Percentiles rank a stretch among this genome's conserved stretches.
These are phyloP conservation scores for Bathelium albidoporum DNA, from an alignment of 495 filamentous ascomycete genomes.

Conservation along the genomic window DNA sequence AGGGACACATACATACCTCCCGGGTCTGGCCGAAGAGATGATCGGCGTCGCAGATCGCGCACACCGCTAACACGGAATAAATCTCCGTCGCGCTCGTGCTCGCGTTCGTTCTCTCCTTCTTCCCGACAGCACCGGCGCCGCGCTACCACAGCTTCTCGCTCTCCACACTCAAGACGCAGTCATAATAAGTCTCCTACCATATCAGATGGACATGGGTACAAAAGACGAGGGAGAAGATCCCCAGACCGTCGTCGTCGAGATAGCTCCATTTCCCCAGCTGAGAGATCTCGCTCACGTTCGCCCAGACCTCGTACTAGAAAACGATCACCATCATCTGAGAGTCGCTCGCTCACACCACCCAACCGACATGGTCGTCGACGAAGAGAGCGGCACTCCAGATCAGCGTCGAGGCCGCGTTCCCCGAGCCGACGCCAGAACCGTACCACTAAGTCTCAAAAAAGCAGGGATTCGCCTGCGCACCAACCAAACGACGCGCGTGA, in stretches of 20 bases:
- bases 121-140: slow-evolving; percentile 16
- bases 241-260: slow-evolving; percentile 9
- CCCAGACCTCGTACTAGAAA: slow-evolving; percentile 40
- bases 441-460: slow-evolving; percentile 16
- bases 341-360: slow-evolving; percentile 37
- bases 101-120: slow-evolving; percentile 18
- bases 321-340: slow-evolving; percentile 22
- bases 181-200: slow-evolving; percentile 7
- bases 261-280: slow-evolving; percentile 21
- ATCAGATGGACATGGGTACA: slow-evolving; percentile 11
- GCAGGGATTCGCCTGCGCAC: slow-evolving; percentile 36
- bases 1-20: slow-evolving; percentile 49
- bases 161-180: slow-evolving; percentile 14
- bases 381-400: slow-evolving; percentile 22
- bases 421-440: slow-evolving; percentile 23
- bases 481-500: slow-evolving; percentile 34
- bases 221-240: slow-evolving; percentile 6
- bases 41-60: slow-evolving; percentile 12
- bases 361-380: slow-evolving; percentile 22
- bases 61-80: slow-evolving; percentile 8
- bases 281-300: slow-evolving; percentile 51
- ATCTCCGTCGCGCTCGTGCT: slow-evolving; percentile 12
- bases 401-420: slow-evolving; percentile 34
- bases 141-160: slow-evolving; percentile 14
- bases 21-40: slow-evolving; percentile 10